These are phyloP conservation scores for Xenoacremonium recifei DNA, from an alignment of 2,329 filamentous ascomycete genomes.

Conservation along the genomic window DNA sequence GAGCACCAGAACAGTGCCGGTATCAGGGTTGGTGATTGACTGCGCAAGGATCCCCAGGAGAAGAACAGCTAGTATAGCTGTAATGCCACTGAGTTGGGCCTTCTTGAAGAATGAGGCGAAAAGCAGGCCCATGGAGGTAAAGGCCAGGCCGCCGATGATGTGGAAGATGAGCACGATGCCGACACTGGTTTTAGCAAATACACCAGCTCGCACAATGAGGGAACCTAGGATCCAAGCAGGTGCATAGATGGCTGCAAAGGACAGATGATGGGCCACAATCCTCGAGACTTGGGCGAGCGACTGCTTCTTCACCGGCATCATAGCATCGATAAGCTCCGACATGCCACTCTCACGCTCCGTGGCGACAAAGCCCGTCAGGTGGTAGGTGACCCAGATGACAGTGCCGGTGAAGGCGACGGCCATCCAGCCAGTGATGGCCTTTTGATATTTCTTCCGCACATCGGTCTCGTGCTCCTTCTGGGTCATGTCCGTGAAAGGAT, in stretches of 20 bases:
- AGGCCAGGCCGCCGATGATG: conserved; percentile 70
- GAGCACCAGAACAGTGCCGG: conserved; percentile 65
- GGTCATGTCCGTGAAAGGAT: conserved; percentile 73
- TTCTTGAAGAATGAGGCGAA: conserved; percentile 82
- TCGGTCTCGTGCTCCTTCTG: conserved; percentile 62
- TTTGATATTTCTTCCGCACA: conserved; percentile 70
- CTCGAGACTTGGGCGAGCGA: conserved; percentile 79
- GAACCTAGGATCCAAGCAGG: conserved; percentile 81
- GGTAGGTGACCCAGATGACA: conserved; percentile 80
- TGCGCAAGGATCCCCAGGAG: conserved; percentile 82
- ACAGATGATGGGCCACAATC: conserved; percentile 75
- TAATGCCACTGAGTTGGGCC: conserved; percentile 84
- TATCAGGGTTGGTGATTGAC: conserved; percentile 61
- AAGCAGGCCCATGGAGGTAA: conserved; percentile 78
- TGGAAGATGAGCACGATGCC: conserved; percentile 72
- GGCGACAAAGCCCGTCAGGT: conserved; percentile 82
- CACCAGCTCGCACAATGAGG: conserved; percentile 58
- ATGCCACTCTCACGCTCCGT: conserved; percentile 84
- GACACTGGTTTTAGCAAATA: conserved; percentile 63
- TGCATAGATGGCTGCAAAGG: conserved; percentile 76
- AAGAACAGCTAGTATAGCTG: conserved; percentile 68
- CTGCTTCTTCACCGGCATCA: conserved; percentile 74
- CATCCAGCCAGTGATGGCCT: conserved; percentile 70
- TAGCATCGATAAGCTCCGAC: conserved; percentile 84
- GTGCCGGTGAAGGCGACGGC: conserved; percentile 77